These are phyloP conservation scores for Pholiota conissans DNA, from an alignment of 768 basidiomycete genomes.

Conservation along the genomic window DNA sequence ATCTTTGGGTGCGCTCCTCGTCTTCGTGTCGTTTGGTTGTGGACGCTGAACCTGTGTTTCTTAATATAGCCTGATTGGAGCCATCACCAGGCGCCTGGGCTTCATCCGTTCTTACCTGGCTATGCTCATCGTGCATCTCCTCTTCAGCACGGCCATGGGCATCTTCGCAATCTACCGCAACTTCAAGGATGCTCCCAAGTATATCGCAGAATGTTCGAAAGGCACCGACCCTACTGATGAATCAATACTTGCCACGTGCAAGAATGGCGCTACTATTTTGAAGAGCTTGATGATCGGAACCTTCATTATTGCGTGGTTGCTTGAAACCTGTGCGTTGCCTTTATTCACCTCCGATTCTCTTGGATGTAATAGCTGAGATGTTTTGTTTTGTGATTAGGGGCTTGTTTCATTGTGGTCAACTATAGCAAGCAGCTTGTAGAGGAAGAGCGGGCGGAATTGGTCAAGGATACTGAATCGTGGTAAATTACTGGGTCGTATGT, in stretches of 20 bases:
- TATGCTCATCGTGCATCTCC: constrained; percentile 40
- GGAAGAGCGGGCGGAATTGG: constrained; percentile 36
- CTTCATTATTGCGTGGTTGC: constrained; percentile 45
- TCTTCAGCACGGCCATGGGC: constrained; percentile 45
- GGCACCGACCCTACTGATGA: constrained; percentile 26
- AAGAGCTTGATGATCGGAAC: constrained; percentile 42
- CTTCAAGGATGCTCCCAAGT: constrained; percentile 40
- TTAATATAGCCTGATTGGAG: constrained; percentile 39
- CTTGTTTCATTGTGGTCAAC: constrained; percentile 44
- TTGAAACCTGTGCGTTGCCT: constrained; percentile 44
- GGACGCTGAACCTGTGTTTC: not conserved
- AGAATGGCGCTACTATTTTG: constrained; percentile 36
- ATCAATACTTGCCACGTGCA: constrained; percentile 33
- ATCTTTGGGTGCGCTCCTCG: constrained; percentile 39
- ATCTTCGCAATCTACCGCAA: constrained; percentile 43
- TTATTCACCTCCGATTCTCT: not conserved
- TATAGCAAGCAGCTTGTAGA: constrained; percentile 47
- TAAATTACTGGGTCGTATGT: constrained; percentile 20
- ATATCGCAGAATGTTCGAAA: constrained; percentile 37
- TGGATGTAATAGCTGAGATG: constrained; percentile 4
- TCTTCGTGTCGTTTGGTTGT: not conserved
- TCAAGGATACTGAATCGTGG: constrained; percentile 47
- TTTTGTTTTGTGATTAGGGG: constrained; percentile 30
- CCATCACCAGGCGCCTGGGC: constrained; percentile 36
- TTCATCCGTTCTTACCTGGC: constrained; percentile 44